phyloP scores from a whole-genome alignment of 257 asterid genomes.

The Primulina tabacum region DNA sequence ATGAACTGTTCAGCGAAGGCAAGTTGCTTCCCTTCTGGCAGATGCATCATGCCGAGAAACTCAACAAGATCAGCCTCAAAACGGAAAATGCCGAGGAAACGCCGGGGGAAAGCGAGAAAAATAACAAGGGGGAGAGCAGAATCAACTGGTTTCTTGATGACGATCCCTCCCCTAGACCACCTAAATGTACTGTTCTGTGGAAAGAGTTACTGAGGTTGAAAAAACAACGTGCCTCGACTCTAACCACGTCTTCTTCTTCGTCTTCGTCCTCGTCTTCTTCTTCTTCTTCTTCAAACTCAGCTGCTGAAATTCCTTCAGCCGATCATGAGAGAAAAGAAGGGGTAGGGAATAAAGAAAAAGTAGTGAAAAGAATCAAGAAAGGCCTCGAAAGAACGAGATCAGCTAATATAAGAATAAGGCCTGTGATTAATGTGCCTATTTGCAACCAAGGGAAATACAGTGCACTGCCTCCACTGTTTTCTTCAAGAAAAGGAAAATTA shows the following conservation, averaged over 20 bases:
- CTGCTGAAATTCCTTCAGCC: slow-evolving; percentile 17
- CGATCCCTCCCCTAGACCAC: slow-evolving; percentile 94
- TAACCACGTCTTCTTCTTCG: slow-evolving; percentile 52
- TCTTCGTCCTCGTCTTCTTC: slow-evolving; percentile 52
- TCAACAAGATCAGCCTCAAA: slow-evolving; percentile 42
- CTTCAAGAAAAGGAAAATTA: slow-evolving; percentile 53
- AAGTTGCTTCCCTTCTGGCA: slow-evolving; percentile 72
- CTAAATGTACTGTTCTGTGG: slow-evolving; percentile 84
- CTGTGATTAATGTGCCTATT: slow-evolving; percentile 66
- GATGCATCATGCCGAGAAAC: slow-evolving; percentile 52
- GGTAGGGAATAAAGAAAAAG: slow-evolving; percentile 35
- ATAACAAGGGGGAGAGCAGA: slow-evolving; percentile 39
- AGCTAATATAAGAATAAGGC: slow-evolving; percentile 57
- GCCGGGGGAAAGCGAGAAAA: slow-evolving; percentile 2
- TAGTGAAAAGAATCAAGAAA: slow-evolving; percentile 49
- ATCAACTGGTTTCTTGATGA: slow-evolving; percentile 74
- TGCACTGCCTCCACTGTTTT: slow-evolving; percentile 53
- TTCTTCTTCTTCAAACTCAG: slow-evolving; percentile 38
- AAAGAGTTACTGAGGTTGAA: slow-evolving; percentile 72
- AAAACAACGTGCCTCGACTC: slow-evolving; percentile 49
- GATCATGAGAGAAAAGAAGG: slow-evolving; percentile 35
- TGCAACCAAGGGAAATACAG: slow-evolving; percentile 55
- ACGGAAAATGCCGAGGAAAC: slow-evolving; percentile 24
- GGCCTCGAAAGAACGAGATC: slow-evolving; percentile 68
- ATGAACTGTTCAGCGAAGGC: slow-evolving; percentile 67